phyloP scores from a whole-genome alignment of 1,284 basidiomycete species.

The Prillingera fragicola region DNA sequence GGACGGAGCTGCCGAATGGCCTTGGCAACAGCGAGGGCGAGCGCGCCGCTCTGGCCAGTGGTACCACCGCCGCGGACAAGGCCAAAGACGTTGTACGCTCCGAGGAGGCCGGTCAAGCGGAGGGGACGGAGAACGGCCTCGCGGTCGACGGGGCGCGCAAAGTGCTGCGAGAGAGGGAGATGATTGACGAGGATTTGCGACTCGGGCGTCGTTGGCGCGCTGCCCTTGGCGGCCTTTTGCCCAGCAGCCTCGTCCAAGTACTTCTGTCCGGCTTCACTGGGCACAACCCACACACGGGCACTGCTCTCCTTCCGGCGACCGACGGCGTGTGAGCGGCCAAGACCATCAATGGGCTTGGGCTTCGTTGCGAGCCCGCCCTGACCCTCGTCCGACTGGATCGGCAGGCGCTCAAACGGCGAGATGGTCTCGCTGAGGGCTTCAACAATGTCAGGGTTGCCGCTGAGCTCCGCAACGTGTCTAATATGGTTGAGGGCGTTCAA shows the following conservation, averaged over 20 bases:
- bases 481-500: constrained; percentile 70
- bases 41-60: constrained; percentile 84
- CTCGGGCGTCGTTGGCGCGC: constrained; percentile 29
- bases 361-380: constrained; percentile 51
- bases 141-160: constrained; percentile 68
- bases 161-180: constrained; percentile 69
- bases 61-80: constrained; percentile 83
- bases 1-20: constrained; percentile 69
- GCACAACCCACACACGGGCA: constrained; percentile 90
- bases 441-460: constrained; percentile 60
- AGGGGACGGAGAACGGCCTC: constrained; percentile 77
- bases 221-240: constrained; percentile 1
- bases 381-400: background rate
- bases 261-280: constrained; percentile 50
- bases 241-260: background rate
- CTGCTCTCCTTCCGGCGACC: constrained; percentile 80
- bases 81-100: constrained; percentile 87
- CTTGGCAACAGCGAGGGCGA: constrained; percentile 76
- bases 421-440: constrained; percentile 56
- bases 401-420: constrained; percentile 59
- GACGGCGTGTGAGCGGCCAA: constrained; percentile 72
- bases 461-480: constrained; percentile 61
- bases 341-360: constrained; percentile 57
- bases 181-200: constrained; percentile 77
- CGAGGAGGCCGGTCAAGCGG: constrained; percentile 75